Percentiles rank a stretch among this genome's conserved stretches.
phyloP scores from a whole-genome alignment of 2,329 filamentous ascomycete genomes.

The Didymella sp. region DNA sequence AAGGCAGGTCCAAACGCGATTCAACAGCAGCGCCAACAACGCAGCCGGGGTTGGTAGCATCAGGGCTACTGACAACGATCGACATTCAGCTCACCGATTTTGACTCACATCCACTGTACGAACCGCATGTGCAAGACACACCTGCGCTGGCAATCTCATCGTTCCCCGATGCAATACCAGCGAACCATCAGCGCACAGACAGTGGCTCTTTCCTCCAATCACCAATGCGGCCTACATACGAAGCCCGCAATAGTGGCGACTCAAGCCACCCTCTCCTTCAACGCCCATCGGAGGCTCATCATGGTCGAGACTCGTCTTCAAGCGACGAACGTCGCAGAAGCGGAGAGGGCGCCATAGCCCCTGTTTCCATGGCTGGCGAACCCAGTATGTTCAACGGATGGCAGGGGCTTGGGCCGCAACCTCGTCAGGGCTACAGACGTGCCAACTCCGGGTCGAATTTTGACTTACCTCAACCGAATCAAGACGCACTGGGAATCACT shows the following conservation, averaged over 20 bases:
- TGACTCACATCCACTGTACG: conserved; percentile 12
- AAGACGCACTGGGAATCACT: conserved; percentile 17
- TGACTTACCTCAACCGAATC: conserved; percentile 2
- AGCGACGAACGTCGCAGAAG: conserved; percentile 12
- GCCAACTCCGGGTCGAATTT: conserved; percentile 24
- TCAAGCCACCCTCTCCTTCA: conserved; percentile 15
- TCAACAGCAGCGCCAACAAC: background rate
- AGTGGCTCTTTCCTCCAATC: conserved; percentile 21
- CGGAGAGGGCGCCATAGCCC: background rate
- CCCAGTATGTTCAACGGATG: conserved; percentile 5
- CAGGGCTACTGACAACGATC: background rate
- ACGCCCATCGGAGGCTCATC: conserved; percentile 21
- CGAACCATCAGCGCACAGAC: conserved; percentile 17
- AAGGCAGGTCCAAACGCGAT: conserved; percentile 20
- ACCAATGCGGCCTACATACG: background rate
- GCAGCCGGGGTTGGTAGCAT: background rate
- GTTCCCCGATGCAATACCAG: conserved; percentile 27
- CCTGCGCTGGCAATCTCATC: conserved; percentile 30
- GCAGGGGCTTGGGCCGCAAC: conserved; percentile 18
- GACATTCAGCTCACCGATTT: background rate
- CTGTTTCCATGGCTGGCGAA: background rate
- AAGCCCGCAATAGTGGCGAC: conserved; percentile 14
- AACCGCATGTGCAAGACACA: conserved; percentile 21
- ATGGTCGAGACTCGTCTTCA: conserved; percentile 5
- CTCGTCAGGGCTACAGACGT: conserved; percentile 21